phyloP scores from a whole-genome alignment of 1,139 yeast species.

The Candida sp. region DNA sequence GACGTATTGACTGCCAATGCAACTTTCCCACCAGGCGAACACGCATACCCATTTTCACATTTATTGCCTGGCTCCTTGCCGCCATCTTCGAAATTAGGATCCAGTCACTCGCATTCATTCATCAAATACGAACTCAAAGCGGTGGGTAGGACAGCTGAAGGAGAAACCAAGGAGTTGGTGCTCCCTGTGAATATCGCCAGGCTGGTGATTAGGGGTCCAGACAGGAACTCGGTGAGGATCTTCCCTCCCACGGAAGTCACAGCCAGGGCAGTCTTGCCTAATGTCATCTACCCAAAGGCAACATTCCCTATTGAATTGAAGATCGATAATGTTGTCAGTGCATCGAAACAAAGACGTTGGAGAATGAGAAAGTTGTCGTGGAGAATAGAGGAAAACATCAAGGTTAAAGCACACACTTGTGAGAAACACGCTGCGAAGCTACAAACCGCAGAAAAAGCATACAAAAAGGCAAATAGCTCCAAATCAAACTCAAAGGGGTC shows the following conservation, averaged over 20 bases:
- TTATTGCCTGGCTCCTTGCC: slow-evolving; percentile 91
- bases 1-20: slow-evolving; percentile 69
- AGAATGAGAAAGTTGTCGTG: slow-evolving; percentile 88
- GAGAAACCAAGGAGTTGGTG: slow-evolving; percentile 41
- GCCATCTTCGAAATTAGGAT: slow-evolving; percentile 71
- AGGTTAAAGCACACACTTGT: slow-evolving; percentile 65
- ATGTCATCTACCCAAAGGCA: slow-evolving; percentile 88
- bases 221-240: slow-evolving; percentile 83
- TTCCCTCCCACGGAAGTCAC: slow-evolving; percentile 96
- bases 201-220: slow-evolving; percentile 82
- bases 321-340: slow-evolving; percentile 73
- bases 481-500: slow-evolving; percentile 11
- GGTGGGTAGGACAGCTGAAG: slow-evolving; percentile 34
- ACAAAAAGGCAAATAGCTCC: slow-evolving; percentile 26
- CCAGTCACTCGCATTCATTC: slow-evolving; percentile 53
- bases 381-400: slow-evolving; percentile 86
- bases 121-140: slow-evolving; percentile 82
- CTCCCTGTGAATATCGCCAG: slow-evolving; percentile 80
- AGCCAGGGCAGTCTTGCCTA: slow-evolving; percentile 86
- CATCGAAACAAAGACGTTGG: slow-evolving; percentile 72
- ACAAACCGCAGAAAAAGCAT: slow-evolving; percentile 45
- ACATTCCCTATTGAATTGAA: slow-evolving; percentile 82
- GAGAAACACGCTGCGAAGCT: slow-evolving; percentile 54
- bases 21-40: slow-evolving; percentile 64
- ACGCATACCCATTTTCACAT: slow-evolving; percentile 95